phyloP scores from a whole-genome alignment of 2,329 filamentous ascomycete genomes.

The Nannizzia gypsea region DNA sequence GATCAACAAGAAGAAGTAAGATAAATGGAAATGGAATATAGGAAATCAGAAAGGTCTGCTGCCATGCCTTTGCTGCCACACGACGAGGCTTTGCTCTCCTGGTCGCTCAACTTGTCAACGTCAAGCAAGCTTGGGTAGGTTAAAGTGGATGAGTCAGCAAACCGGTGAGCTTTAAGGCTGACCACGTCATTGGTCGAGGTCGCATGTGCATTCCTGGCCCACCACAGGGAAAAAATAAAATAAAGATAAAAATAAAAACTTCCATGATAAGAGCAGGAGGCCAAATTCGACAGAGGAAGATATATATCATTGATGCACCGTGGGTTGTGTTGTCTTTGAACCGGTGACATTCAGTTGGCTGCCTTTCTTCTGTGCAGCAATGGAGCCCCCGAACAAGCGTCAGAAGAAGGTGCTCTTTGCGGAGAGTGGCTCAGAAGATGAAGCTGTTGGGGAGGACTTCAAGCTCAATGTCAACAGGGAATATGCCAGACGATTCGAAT shows the following conservation, averaged over 20 bases:
- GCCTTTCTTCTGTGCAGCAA: slow-evolving; percentile 11
- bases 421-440: slow-evolving; percentile 29
- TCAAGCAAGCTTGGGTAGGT: not conserved
- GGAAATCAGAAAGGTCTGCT: not conserved
- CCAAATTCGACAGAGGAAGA: not conserved
- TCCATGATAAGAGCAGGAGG: not conserved
- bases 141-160: not conserved
- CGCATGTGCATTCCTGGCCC: not conserved
- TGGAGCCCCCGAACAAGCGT: slow-evolving; percentile 34
- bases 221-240: not conserved
- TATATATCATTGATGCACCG: not conserved
- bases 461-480: slow-evolving; percentile 77
- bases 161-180: not conserved
- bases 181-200: not conserved
- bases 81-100: not conserved
- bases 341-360: not conserved
- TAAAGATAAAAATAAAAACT: not conserved
- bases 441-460: slow-evolving; percentile 23
- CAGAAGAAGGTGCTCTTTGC: slow-evolving; percentile 32
- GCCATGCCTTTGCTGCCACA: not conserved
- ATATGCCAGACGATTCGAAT: slow-evolving; percentile 77
- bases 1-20: not conserved
- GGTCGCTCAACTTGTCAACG: not conserved
- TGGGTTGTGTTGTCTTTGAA: not conserved
- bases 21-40: not conserved